phyloP scores from a whole-genome alignment of 2,329 filamentous ascomycete genomes.

The Ilyonectria sp. region DNA sequence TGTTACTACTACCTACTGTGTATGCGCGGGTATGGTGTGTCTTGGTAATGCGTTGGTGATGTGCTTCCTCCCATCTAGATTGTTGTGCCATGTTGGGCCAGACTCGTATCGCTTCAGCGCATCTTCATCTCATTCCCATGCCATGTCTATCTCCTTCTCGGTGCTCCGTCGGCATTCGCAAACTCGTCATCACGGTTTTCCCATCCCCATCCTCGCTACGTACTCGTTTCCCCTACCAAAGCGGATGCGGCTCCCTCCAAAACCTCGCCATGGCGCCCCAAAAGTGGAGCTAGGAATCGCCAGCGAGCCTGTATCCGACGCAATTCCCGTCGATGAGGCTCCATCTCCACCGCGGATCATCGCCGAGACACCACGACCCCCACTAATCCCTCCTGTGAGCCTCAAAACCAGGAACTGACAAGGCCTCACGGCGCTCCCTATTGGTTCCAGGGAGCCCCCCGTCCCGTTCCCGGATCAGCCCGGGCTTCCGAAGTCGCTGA shows the following conservation, averaged over 20 bases:
- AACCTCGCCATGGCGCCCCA: slow-evolving; percentile 26
- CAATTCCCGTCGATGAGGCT: slow-evolving; percentile 43
- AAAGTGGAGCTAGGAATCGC: slow-evolving; percentile 44
- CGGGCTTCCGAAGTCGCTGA: slow-evolving; percentile 24
- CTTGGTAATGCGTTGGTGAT: slow-evolving; percentile 18
- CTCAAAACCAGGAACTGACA: slow-evolving; percentile 8
- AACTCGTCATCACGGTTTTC: slow-evolving; percentile 21
- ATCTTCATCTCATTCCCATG: slow-evolving; percentile 29
- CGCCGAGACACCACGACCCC: slow-evolving; percentile 15
- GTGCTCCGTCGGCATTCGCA: slow-evolving; percentile 46
- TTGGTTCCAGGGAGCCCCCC: slow-evolving; percentile 34
- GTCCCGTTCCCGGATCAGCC: slow-evolving; percentile 36
- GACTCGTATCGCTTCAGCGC: slow-evolving; percentile 3
- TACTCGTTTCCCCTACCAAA: slow-evolving; percentile 8
- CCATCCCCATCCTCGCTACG: slow-evolving; percentile 5
- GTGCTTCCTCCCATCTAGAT: slow-evolving; percentile 21
- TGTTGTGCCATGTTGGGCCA: slow-evolving; percentile 21
- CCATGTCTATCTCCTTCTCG: slow-evolving; percentile 36
- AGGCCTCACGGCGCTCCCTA: slow-evolving; percentile 11
- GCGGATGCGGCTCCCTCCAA: slow-evolving; percentile 44
- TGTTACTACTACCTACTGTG: background rate
- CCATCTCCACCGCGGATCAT: slow-evolving; percentile 32
- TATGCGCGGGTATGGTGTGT: background rate
- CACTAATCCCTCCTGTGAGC: slow-evolving; percentile 15
- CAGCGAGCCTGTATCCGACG: slow-evolving; percentile 21